These are phyloP conservation scores for Ustilago cynodontis DNA, from an alignment of 1,284 basidiomycete genomes.

Conservation along the genomic window DNA sequence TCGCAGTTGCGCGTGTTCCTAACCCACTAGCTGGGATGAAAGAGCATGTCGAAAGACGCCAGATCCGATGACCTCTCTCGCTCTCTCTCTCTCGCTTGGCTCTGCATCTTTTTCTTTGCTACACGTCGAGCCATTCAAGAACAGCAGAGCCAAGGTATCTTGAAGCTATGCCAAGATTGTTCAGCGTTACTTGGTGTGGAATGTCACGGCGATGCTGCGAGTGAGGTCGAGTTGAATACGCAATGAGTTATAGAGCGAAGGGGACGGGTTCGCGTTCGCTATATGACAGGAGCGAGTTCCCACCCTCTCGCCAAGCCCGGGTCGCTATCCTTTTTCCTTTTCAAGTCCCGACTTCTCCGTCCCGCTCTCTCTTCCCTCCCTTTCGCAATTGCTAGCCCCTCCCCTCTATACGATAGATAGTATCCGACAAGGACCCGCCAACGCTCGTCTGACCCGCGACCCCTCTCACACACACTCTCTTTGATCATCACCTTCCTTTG, in stretches of 20 bases:
- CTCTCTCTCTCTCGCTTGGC: neutral
- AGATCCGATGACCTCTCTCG: neutral
- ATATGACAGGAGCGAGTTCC: slow-evolving; percentile 11
- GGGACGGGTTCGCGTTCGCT: slow-evolving; percentile 7
- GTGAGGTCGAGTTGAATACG: too few relatives aligned
- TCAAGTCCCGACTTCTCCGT: slow-evolving; percentile 13
- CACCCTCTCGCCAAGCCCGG: slow-evolving; percentile 21
- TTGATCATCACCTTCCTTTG: neutral
- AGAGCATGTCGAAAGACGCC: neutral
- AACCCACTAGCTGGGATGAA: neutral
- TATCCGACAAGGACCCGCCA: neutral
- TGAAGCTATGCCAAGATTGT: neutral
- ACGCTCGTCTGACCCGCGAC: slow-evolving; percentile 9
- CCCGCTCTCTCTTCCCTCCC: slow-evolving; percentile 7
- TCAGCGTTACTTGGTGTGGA: neutral
- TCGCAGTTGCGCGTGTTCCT: neutral
- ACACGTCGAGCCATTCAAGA: neutral
- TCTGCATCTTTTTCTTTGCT: neutral
- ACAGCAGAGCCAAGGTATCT: neutral
- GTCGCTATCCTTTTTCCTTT: slow-evolving; percentile 6
- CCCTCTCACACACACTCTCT: neutral
- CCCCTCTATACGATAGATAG: neutral
- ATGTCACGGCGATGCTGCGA: neutral
- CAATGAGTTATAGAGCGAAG: too few relatives aligned
- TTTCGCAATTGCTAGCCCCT: neutral